Percentiles rank a stretch among this genome's conserved stretches.
Evolutionary conservation across 2,329 filamentous ascomycete genomes (phyloP).

Genomic region (Colletotrichum tropicicola): DNA sequence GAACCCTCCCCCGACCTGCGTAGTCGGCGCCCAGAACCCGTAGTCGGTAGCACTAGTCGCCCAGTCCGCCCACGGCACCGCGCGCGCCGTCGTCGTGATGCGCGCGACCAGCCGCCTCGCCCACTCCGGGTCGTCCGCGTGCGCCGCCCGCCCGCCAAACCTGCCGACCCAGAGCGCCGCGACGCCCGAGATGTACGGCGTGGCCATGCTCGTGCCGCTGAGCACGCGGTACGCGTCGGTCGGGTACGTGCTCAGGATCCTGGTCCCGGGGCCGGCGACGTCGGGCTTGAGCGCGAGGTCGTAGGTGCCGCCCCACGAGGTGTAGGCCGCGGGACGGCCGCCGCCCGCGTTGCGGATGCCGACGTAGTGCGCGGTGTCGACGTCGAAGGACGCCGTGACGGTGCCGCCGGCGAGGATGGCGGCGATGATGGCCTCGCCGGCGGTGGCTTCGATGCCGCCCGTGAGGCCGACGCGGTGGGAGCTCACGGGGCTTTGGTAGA

Average conservation of each 20-base stretch:
- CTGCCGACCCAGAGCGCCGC: conserved; percentile 18
- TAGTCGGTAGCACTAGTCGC: background rate
- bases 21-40: conserved; percentile 6
- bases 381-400: conserved; percentile 45
- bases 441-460: conserved; percentile 38
- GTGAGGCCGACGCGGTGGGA: background rate
- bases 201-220: conserved; percentile 10
- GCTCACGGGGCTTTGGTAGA: background rate
- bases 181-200: conserved; percentile 1
- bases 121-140: conserved; percentile 35
- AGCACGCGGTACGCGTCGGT: background rate
- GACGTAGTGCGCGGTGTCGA: background rate
- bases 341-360: conserved; percentile 9
- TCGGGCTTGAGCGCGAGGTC: conserved; percentile 15
- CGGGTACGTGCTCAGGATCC: conserved; percentile 15
- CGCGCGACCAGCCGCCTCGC: background rate
- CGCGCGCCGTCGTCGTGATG: background rate
- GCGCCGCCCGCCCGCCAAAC: conserved; percentile 39
- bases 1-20: conserved; percentile 55
- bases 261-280: background rate
- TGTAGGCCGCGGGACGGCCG: conserved; percentile 40
- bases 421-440: conserved; percentile 36
- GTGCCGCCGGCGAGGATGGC: conserved; percentile 49
- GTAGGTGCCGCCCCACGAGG: conserved; percentile 49
- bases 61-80: conserved; percentile 9